Percentiles rank a stretch among this genome's conserved stretches.
phyloP scores from a whole-genome alignment of 78 protist species.

The Chrysochromulina tobinii region DNA sequence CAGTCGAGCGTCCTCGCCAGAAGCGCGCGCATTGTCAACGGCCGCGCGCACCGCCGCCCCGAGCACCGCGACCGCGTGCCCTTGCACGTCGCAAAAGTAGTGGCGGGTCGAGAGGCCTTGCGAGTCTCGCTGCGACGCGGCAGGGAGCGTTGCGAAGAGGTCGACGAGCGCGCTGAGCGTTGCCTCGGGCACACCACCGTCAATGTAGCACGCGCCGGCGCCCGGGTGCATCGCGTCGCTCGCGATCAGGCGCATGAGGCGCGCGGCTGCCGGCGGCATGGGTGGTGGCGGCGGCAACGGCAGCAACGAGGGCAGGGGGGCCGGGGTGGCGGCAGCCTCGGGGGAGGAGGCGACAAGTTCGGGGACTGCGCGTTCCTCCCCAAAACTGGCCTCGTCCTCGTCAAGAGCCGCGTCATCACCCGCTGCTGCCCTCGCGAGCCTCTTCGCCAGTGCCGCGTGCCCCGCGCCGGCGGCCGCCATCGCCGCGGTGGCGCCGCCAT shows the following conservation, averaged over 20 bases:
- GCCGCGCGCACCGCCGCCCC: not conserved
- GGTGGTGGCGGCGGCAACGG: not conserved
- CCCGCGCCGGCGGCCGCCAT: too few relatives aligned
- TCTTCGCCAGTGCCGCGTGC: too few relatives aligned
- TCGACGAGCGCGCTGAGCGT: not conserved
- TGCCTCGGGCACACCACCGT: not conserved
- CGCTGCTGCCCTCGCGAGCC: too few relatives aligned
- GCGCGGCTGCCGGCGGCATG: not conserved
- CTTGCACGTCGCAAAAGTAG: conserved; percentile 1
- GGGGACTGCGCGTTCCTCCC: too few relatives aligned
- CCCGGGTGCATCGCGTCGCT: not conserved
- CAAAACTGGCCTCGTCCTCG: too few relatives aligned
- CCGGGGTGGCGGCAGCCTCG: too few relatives aligned
- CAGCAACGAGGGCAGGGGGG: not conserved
- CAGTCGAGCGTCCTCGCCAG: not conserved
- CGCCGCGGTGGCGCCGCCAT: too few relatives aligned
- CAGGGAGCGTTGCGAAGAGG: not conserved
- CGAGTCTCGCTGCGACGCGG: not conserved
- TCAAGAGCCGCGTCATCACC: too few relatives aligned
- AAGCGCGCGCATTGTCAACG: not conserved
- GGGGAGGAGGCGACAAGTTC: too few relatives aligned
- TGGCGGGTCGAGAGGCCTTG: not conserved
- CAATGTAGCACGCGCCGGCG: not conserved
- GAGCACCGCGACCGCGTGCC: not conserved
- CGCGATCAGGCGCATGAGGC: not conserved